Evolutionary conservation across 768 basidiomycete genomes (phyloP), one percentile per base, ranked within the genome.

Genomic region (Phallus indusiatus): DNA sequence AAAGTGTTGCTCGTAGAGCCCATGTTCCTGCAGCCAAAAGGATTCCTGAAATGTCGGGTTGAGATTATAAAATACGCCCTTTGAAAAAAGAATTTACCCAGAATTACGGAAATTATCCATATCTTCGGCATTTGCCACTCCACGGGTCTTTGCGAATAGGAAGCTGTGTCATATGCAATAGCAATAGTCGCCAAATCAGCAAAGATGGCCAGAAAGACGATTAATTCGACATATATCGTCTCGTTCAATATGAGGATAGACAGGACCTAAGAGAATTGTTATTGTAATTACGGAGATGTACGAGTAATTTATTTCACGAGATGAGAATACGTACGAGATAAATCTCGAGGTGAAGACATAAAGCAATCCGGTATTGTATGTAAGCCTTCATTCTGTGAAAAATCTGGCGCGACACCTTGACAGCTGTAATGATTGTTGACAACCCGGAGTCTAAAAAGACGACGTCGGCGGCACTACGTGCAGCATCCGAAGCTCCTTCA

Each of bases 81-180:
- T 24, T 54, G 35, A 36, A 14, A 65, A 59, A 16, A 61, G 24
- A 46, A 48, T 36, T 28, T 48, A 51, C 72, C 75, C 64, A 77
- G 67, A 55, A 73, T 62, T n/a, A 74, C 73, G 8, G 73, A 74
- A 61, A 78, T 71, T 59, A 77, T 69, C 77, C 76, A 77, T 6
- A 78, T 73, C 65, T 75, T 78, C 17, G 77, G 75, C 17, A 78
- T 64, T 64, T 78, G 76, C 77, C 77, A 78, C 60, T 78, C 77
- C 21, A 78, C 78, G 1, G 77, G 77, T 49, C 69, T 61, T 28
- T 69, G 65, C 11, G 69, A 68, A 61, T 68, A 72, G 1, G 75
- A 73, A 1, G 74, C 74, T 55, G 72, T 67, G 62, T 78, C 77
- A 60, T 77, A 78, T 2, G 78, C 78, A 56, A 79, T 76, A 20